Percentiles rank a stretch among this genome's conserved stretches.
Evolutionary conservation across 306 rosid genomes (phyloP).

Genomic region (Gillenia trifoliata): DNA sequence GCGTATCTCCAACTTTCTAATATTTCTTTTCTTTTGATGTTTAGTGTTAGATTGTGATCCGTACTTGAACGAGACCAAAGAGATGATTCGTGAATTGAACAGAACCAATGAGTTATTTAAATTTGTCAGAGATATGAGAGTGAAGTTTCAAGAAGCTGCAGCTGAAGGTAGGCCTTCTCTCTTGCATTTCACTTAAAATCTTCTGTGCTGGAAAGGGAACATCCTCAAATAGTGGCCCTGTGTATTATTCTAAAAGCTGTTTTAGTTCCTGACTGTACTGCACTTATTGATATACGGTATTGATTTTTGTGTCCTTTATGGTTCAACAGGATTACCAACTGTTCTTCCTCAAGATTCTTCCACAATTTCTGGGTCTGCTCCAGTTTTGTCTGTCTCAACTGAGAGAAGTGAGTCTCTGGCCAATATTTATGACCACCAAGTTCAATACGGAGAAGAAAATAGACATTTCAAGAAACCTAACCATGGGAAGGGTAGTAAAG

Average conservation of each 20-base stretch:
- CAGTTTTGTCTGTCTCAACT: conserved; percentile 49
- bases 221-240: neutral
- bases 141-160: conserved; percentile 60
- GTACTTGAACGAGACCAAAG: conserved; percentile 46
- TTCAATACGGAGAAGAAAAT: conserved; percentile 29
- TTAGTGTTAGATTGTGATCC: conserved; percentile 80
- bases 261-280: neutral
- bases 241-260: neutral
- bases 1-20: conserved; percentile 12
- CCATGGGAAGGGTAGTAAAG: conserved; percentile 31
- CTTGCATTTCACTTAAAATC: neutral
- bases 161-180: conserved; percentile 46
- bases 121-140: conserved; percentile 81
- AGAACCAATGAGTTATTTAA: conserved; percentile 73
- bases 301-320: conserved; percentile 4
- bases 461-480: conserved; percentile 32
- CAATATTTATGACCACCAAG: conserved; percentile 31
- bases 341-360: conserved; percentile 51
- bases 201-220: conserved; percentile 15
- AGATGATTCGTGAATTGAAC: conserved; percentile 63
- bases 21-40: neutral
- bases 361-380: conserved; percentile 59
- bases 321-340: conserved; percentile 35
- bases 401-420: conserved; percentile 50
- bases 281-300: neutral